Base-by-base conservation (phyloP, 805 yeast species). In the Teunomyces atbi region DNA sequence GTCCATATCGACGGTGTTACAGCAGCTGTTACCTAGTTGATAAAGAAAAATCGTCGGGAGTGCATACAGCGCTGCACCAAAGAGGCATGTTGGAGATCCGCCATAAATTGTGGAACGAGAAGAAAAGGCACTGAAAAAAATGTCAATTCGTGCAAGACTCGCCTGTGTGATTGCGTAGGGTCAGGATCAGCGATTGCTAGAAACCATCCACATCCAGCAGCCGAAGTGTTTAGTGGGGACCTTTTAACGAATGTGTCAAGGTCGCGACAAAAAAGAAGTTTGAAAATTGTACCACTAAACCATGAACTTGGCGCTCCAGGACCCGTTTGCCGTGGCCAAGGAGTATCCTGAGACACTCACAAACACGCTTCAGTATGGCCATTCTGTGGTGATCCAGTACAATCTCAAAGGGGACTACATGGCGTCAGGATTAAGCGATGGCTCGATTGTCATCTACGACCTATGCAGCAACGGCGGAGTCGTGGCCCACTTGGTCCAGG, bases 271-370 rank as follows among this genome's bases (percentile, higher is more conserved):
- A n/a, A n/a, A n/a, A n/a, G n/a, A n/a, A n/a, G n/a, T n/a, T n/a
- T n/a, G n/a, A n/a, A n/a, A n/a, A n/a, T n/a, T n/a, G n/a, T n/a
- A n/a, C n/a, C n/a, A n/a, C n/a, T 33, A 10, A 16, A 7, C 18
- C 45, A 88, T 88, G 94, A 91, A 91, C 63, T 71, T 90, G 28
- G 75, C 94, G 7, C 74, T 92, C 19, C 79, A 88, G 52, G 98
- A 91, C 64, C 97, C 97, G 3, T 89, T 89, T 63, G 82, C 92
- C 1, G 90, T 92, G 18, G 84, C 96, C 16, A 89, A 89, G 58
- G 98, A 91, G 60, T 91, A 79, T 57, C 98, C 98, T 0, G 96
- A 91, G 50, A 77, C 84, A 1, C 76, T 89, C n/a, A 78, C 86
- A 1, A 82, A 82, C 49, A 82, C 91, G 0, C 66, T 89, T 10